Evolutionary conservation across 2,329 filamentous ascomycete genomes (phyloP).

Genomic region (Fusarium miscanthi): DNA sequence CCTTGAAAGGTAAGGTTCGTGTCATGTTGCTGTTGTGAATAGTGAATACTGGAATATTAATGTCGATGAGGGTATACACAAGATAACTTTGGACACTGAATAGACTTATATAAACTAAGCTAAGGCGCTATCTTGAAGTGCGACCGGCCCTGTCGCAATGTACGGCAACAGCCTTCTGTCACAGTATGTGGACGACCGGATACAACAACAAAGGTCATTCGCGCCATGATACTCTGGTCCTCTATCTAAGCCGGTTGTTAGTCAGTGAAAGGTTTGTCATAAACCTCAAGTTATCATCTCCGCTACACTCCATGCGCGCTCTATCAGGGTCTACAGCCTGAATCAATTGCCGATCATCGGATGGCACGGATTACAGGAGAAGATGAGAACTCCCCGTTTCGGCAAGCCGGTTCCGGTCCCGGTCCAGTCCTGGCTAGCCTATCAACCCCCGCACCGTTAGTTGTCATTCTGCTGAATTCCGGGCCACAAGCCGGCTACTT

Average conservation of each 20-base stretch:
- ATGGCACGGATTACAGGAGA: not conserved
- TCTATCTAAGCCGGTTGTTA: not conserved
- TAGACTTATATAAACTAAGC: not conserved
- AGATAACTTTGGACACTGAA: not conserved
- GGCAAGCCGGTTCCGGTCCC: not conserved
- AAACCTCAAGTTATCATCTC: fast-evolving
- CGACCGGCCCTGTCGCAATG: not conserved
- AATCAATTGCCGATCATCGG: not conserved
- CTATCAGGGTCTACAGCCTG: not conserved
- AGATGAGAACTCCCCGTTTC: not conserved
- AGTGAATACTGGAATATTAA: not conserved
- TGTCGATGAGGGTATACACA: fast-evolving
- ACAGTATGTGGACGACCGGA: not conserved
- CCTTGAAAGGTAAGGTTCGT: not conserved
- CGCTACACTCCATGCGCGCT: fast-evolving
- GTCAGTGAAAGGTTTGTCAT: not conserved
- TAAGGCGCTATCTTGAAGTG: too few species aligned
- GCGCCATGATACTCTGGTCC: not conserved
- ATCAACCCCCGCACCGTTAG: not conserved
- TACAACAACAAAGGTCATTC: not conserved
- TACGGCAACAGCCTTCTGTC: not conserved
- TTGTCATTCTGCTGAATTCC: too few species aligned
- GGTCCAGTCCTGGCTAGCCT: not conserved
- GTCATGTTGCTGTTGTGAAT: not conserved
- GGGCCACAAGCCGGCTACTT: not conserved